phyloP scores from a whole-genome alignment of 2,329 filamentous ascomycete species.

The Pseudocercospora musae region DNA sequence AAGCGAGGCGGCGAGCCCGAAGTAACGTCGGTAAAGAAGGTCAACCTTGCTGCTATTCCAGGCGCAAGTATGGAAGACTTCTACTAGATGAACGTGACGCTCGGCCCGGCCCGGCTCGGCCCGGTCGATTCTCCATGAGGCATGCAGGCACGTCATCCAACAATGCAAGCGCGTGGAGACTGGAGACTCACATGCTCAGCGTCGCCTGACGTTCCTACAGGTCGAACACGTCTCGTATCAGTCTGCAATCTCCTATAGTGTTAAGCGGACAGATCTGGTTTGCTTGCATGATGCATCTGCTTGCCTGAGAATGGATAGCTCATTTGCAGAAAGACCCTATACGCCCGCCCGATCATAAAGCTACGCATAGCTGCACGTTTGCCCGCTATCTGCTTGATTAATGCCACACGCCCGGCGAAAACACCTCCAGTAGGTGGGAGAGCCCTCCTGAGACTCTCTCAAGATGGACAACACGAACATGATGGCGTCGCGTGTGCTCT shows the following conservation, averaged over 20 bases:
- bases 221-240: background rate
- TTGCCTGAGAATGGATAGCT: background rate
- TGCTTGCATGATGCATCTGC: background rate
- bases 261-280: background rate
- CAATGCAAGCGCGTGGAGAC: background rate
- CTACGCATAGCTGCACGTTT: background rate
- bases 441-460: background rate
- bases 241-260: background rate
- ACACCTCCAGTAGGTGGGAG: background rate
- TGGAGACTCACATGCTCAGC: background rate
- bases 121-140: background rate
- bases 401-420: background rate
- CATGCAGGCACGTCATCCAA: background rate
- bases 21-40: conserved; percentile 21
- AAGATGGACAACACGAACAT: conserved; percentile 30
- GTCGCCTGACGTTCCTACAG: background rate
- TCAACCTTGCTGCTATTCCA: conserved; percentile 23
- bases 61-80: conserved; percentile 17
- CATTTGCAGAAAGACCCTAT: background rate
- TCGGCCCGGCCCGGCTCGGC: too few relatives aligned
- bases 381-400: background rate
- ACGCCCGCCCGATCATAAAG: background rate
- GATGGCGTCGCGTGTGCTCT: conserved; percentile 55
- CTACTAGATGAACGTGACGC: conserved; percentile 18
- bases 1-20: conserved; percentile 19